Base-by-base conservation (phyloP, 331 rosid genomes). In the Malus hybrid region DNA sequence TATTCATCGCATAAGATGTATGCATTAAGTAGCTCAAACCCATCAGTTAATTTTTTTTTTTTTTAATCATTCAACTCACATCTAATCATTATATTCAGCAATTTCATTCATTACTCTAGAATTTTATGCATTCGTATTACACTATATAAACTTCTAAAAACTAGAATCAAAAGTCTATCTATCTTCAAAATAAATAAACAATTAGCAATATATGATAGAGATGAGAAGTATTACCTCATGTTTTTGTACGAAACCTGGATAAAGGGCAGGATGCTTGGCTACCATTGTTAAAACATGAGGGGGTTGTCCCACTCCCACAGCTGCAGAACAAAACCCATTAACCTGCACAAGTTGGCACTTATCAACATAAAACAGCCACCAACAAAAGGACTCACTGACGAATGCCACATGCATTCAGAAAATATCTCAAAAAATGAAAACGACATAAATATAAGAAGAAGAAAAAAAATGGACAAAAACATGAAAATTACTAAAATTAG, bases 201-300 rank as follows among this genome's bases (percentile, higher is more conserved):
- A 14, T 11, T 16, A 46, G 44, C 67, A 6, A 57, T 13, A 48
- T 10, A 11, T 13, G 22, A 6, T 6, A 15, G 7, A 66, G 42
- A 52, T 8, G 28, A 28, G 48, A 64, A 60, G 36, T 10, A 72
- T 22, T 83, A 82, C 86, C 89, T 74, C 79, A 42, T 78, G 55
- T 61, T 75, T 72, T 39, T 83, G 52, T 71, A 75, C 67, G 55
- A 77, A 77, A 11, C 73, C 73, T 28, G 86, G 80, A 78, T 82
- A 69, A 7, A 74, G 6, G 64, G 31, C 29, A 57, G 64, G 64
- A 60, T 71, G 72, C 11, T 71, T 66, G 39, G 81, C 55, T 12
- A 70, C 50, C 62, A 79, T 65, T 24, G 83, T 34, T 48, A 57
- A 39, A 62, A 68, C 66, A 73, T 73, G 76, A 59, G 75, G 77